Percentiles rank a stretch among this genome's conserved stretches.
phyloP scores from a whole-genome alignment of 768 basidiomycete genomes.

The Hemileccinum rubropunctum region DNA sequence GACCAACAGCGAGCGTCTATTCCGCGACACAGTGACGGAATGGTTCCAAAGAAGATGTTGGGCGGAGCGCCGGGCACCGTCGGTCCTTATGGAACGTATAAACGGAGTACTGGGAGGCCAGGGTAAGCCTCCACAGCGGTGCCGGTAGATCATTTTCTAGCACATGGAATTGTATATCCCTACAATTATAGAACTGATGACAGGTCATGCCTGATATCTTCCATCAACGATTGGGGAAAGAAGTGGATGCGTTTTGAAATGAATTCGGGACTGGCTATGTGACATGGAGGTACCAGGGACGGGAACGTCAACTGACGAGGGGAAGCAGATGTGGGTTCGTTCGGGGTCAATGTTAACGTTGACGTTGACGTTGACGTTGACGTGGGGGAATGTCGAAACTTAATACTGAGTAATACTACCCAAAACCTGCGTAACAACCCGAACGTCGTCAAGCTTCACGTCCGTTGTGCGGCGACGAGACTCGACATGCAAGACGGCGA shows the following conservation, averaged over 20 bases:
- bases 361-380: slow-evolving; percentile 18
- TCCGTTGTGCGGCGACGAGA: too few relatives aligned
- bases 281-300: too few relatives aligned
- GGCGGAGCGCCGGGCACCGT: slow-evolving; percentile 36
- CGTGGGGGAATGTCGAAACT: not conserved
- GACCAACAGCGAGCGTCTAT: slow-evolving; percentile 17
- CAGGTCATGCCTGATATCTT: too few relatives aligned
- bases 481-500: not conserved
- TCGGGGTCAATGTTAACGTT: slow-evolving; percentile 17
- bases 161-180: not conserved
- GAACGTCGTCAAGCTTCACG: too few relatives aligned
- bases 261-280: too few relatives aligned
- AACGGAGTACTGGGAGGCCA: slow-evolving; percentile 27
- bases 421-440: too few relatives aligned
- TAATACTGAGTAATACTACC: not conserved
- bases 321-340: too few relatives aligned
- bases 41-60: slow-evolving; percentile 24
- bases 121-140: slow-evolving; percentile 12
- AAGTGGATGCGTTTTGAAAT: too few relatives aligned
- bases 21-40: slow-evolving; percentile 12
- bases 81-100: slow-evolving; percentile 45
- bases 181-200: too few relatives aligned
- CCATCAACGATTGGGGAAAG: too few relatives aligned
- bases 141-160: too few relatives aligned
- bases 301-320: too few relatives aligned